A percentile compares a stretch with the other conserved stretches of the same genome.
Conservation (phyloP, 805 yeast genomes). For the Phaffomyces thermotolerans region DNA sequence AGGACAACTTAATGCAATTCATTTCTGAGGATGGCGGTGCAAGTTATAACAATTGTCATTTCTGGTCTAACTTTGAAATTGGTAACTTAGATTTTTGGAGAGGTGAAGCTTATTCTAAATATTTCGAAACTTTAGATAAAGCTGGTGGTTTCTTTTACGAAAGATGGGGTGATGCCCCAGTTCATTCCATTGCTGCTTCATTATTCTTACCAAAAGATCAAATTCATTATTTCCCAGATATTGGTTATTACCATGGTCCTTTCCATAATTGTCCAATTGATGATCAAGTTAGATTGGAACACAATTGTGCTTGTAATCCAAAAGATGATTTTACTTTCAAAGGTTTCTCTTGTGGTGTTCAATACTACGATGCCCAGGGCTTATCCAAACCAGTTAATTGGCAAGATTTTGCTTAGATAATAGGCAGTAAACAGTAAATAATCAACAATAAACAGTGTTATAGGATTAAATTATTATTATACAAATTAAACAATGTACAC, state of each 20-base stretch:
- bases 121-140: constrained; percentile 56
- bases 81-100: constrained; percentile 70
- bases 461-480: too few species aligned
- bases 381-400: constrained; percentile 60
- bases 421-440: too few species aligned
- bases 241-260: constrained; percentile 76
- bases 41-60: constrained; percentile 69
- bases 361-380: constrained; percentile 48
- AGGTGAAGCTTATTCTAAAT: constrained; percentile 48
- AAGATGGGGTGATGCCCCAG: constrained; percentile 93
- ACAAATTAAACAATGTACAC: too few species aligned
- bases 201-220: constrained; percentile 49
- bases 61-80: constrained; percentile 76
- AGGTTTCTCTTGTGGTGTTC: constrained; percentile 66
- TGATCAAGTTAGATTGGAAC: constrained; percentile 46
- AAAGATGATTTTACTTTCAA: constrained; percentile 71
- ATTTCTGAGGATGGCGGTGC: constrained; percentile 60
- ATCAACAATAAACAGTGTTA: not conserved
- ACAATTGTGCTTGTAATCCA: constrained; percentile 73
- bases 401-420: constrained; percentile 40
- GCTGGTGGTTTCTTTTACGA: constrained; percentile 80
- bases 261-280: constrained; percentile 76
- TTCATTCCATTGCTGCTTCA: constrained; percentile 71
- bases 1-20: constrained; percentile 54
- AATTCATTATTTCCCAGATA: constrained; percentile 65